phyloP scores from a whole-genome alignment of 108 stramenopile genomes.

The Skeletonema marinoi region DNA sequence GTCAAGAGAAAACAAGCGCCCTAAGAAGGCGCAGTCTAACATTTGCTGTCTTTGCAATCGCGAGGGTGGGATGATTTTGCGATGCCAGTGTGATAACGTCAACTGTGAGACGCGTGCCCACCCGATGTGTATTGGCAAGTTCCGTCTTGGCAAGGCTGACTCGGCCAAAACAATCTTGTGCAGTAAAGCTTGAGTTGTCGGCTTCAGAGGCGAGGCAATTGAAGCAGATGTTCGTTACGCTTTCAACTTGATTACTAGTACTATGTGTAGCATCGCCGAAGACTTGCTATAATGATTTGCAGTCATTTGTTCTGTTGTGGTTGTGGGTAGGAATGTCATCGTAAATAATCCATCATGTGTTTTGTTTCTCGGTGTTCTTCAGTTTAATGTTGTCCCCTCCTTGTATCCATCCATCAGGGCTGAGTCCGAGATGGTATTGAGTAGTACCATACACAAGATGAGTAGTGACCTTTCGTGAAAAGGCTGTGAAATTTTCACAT shows the following conservation, averaged over 20 bases:
- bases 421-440: too few relatives aligned
- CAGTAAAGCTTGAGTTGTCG: slow-evolving; percentile 1
- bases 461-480: too few relatives aligned
- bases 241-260: too few relatives aligned
- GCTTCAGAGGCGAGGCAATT: too few relatives aligned
- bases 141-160: slow-evolving; percentile 11
- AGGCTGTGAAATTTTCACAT: too few relatives aligned
- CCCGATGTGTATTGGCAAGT: slow-evolving; percentile 29
- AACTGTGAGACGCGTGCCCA: slow-evolving; percentile 18
- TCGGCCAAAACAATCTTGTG: slow-evolving; percentile 21
- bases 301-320: neutral
- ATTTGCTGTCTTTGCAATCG: slow-evolving; percentile 21
- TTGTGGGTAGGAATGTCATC: neutral
- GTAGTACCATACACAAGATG: too few relatives aligned
- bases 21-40: slow-evolving; percentile 2
- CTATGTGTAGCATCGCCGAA: neutral
- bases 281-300: too few relatives aligned
- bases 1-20: neutral
- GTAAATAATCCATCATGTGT: neutral
- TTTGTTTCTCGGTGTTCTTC: too few relatives aligned
- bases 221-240: too few relatives aligned
- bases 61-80: slow-evolving; percentile 30
- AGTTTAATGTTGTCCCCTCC: too few relatives aligned
- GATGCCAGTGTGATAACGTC: slow-evolving; percentile 22
- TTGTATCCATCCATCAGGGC: too few relatives aligned